phyloP scores from a whole-genome alignment of 441 rosid genomes.

The Adansonia rubrostipa region DNA sequence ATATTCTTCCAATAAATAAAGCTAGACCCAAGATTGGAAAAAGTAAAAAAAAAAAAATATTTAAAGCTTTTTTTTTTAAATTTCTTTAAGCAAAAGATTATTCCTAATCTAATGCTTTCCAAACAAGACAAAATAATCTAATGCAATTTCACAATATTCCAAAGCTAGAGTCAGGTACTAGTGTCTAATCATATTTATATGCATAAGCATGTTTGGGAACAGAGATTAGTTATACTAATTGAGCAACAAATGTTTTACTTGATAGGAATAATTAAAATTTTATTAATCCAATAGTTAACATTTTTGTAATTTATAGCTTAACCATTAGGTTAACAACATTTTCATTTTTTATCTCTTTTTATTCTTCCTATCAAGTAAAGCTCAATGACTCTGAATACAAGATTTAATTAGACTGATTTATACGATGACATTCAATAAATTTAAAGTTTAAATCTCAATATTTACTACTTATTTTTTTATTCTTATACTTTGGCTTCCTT shows the following conservation, averaged over 20 bases:
- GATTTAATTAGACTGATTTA: too few species aligned
- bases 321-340: too few species aligned
- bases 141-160: conserved; percentile 6
- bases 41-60: background rate
- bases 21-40: background rate
- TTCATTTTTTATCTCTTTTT: background rate
- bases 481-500: too few species aligned
- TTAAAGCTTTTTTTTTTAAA: background rate
- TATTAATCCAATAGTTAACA: too few species aligned
- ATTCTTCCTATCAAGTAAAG: too few species aligned
- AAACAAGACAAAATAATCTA: background rate
- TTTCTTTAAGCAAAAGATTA: conserved; percentile 21
- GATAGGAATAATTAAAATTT: too few species aligned
- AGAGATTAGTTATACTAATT: background rate
- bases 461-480: too few species aligned
- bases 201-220: background rate
- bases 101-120: background rate
- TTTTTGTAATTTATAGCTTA: background rate
- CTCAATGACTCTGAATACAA: too few species aligned
- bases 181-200: background rate
- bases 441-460: too few species aligned
- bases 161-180: background rate
- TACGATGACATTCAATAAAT: too few species aligned
- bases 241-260: background rate
- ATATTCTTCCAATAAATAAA: conserved; percentile 10